A percentile compares a stretch with the other conserved stretches of the same genome.
Conservation (phyloP, 2,329 filamentous ascomycete genomes). For the Alternaria solani region DNA sequence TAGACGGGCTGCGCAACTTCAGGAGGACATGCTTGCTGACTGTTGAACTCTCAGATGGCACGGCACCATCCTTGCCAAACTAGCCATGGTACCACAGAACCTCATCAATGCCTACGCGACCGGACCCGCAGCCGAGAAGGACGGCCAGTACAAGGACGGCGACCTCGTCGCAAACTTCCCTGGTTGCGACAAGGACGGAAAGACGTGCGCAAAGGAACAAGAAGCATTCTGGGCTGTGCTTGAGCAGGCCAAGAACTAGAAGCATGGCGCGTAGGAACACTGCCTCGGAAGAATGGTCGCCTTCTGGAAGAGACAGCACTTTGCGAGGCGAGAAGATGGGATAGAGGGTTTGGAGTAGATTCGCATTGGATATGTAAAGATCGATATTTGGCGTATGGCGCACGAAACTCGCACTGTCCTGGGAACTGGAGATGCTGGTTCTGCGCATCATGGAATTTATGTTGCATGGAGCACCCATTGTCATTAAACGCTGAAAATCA, state of each 20-base stretch:
- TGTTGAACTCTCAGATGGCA: conserved; percentile 76
- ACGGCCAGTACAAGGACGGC: conserved; percentile 76
- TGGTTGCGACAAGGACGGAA: conserved; percentile 68
- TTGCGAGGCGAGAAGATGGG: not conserved
- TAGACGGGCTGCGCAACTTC: not conserved
- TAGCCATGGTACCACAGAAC: conserved; percentile 88
- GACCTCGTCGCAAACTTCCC: conserved; percentile 84
- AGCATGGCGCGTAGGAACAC: too few species aligned
- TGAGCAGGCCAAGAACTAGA: conserved; percentile 29
- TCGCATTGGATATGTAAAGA: not conserved
- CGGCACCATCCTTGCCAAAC: conserved; percentile 88
- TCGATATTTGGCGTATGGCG: conserved; percentile 8
- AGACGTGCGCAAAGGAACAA: conserved; percentile 77
- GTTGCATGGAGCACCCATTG: not conserved
- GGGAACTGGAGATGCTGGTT: not conserved
- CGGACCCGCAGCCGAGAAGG: conserved; percentile 40
- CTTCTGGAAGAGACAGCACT: not conserved
- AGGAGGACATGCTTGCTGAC: not conserved
- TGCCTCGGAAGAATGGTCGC: not conserved
- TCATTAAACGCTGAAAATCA: not conserved
- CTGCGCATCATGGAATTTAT: conserved; percentile 2
- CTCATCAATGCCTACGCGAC: conserved; percentile 78
- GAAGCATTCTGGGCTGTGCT: conserved; percentile 57
- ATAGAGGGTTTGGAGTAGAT: not conserved
- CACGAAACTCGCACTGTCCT: not conserved